A percentile compares a stretch with the other conserved stretches of the same genome.
These are phyloP conservation scores for Pyrenophora tritici-repentis DNA, from an alignment of 2,329 filamentous ascomycete genomes.

Conservation along the genomic window DNA sequence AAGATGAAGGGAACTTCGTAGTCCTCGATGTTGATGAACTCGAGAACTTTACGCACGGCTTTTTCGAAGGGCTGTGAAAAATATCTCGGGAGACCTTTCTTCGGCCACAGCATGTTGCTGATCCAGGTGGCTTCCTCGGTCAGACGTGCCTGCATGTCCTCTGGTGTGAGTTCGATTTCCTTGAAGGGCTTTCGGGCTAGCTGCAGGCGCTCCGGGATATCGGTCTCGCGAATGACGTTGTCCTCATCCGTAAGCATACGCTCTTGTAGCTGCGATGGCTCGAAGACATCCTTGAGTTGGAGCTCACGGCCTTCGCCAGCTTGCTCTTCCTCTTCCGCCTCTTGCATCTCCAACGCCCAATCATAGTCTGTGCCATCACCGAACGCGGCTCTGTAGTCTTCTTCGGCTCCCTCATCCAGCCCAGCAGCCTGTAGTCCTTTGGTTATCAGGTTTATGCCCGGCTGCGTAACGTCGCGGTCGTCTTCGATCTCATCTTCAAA, in stretches of 20 bases:
- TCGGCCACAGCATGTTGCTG: conserved; percentile 83
- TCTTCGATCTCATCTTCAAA: conserved; percentile 84
- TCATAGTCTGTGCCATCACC: conserved; percentile 95
- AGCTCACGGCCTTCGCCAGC: conserved; percentile 80
- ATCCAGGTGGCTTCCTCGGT: conserved; percentile 93
- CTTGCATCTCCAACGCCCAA: conserved; percentile 89
- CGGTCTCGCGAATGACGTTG: conserved; percentile 83
- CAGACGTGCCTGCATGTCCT: conserved; percentile 66
- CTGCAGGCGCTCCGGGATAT: conserved; percentile 94
- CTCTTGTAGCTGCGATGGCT: conserved; percentile 91
- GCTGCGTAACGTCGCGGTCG: conserved; percentile 78
- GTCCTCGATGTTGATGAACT: conserved; percentile 93
- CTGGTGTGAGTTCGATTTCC: conserved; percentile 76
- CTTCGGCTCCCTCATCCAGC: conserved; percentile 87
- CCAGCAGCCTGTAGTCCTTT: conserved; percentile 79
- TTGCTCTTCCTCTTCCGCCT: conserved; percentile 78
- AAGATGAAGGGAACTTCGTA: conserved; percentile 98
- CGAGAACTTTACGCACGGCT: conserved; percentile 86
- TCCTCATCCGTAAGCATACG: conserved; percentile 95
- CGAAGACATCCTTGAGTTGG: conserved; percentile 96
- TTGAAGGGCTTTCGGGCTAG: conserved; percentile 88
- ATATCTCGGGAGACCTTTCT: conserved; percentile 75
- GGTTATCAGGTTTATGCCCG: conserved; percentile 70
- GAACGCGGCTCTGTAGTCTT: conserved; percentile 96
- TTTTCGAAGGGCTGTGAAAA: conserved; percentile 83